These are phyloP conservation scores for Carex scoparia DNA, from an alignment of 176 grass and related monocot genomes.

Conservation along the genomic window DNA sequence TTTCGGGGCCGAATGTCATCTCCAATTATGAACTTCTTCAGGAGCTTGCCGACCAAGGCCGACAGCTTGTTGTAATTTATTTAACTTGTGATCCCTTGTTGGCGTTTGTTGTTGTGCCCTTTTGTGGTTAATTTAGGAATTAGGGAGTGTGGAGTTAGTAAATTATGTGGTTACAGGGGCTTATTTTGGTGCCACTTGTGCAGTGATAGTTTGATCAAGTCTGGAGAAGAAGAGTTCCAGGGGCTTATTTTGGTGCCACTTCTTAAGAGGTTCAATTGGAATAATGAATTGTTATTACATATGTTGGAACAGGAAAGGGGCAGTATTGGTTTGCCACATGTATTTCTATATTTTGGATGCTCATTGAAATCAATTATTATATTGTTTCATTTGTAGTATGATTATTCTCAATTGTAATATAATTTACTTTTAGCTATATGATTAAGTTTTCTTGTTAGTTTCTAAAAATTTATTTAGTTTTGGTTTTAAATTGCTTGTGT, in stretches of 20 bases:
- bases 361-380: conserved; percentile 16
- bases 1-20: conserved; percentile 64
- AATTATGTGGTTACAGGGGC: neutral
- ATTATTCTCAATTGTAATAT: conserved; percentile 16
- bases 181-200: neutral
- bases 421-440: neutral
- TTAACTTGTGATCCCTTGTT: neutral
- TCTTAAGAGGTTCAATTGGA: conserved; percentile 24
- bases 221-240: too few relatives aligned
- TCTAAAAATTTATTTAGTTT: neutral
- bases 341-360: neutral
- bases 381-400: conserved; percentile 13
- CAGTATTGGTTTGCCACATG: neutral
- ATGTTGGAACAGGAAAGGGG: conserved; percentile 1
- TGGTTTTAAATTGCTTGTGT: neutral
- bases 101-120: neutral
- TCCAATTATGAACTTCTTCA: conserved; percentile 68
- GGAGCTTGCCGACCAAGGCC: conserved; percentile 72
- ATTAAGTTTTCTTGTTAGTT: conserved; percentile 3
- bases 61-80: conserved; percentile 63
- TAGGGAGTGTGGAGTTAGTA: too few relatives aligned
- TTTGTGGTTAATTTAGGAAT: too few relatives aligned
- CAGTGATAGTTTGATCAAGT: neutral
- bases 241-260: too few relatives aligned
- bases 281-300: conserved; percentile 12